These are phyloP conservation scores for Diplodia corticola DNA, from an alignment of 2,329 filamentous ascomycete species.

Conservation along the genomic window DNA sequence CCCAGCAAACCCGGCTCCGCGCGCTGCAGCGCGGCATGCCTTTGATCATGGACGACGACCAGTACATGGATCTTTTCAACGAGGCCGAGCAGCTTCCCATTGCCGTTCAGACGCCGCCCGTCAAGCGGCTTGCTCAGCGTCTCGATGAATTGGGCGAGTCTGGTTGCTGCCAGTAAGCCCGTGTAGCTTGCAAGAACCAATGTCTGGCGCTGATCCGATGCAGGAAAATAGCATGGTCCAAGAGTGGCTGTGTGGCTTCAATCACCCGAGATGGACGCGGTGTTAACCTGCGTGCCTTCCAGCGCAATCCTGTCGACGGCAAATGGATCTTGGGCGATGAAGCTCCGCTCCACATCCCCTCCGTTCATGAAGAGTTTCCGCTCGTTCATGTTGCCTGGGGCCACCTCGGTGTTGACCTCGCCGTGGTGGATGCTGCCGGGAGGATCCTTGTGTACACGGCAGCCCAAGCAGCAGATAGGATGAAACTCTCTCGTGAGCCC, in stretches of 20 bases:
- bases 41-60: constrained; percentile 56
- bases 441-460: constrained; percentile 74
- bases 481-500: constrained; percentile 62
- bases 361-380: constrained; percentile 62
- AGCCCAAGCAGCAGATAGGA: constrained; percentile 70
- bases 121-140: constrained; percentile 69
- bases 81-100: constrained; percentile 59
- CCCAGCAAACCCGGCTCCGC: not conserved
- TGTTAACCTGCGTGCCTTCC: constrained; percentile 72
- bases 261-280: constrained; percentile 70
- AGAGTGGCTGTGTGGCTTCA: constrained; percentile 78
- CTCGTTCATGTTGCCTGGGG: constrained; percentile 85
- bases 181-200: not conserved
- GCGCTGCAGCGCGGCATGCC: constrained; percentile 33
- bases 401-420: constrained; percentile 73
- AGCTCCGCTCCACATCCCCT: constrained; percentile 63
- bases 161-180: constrained; percentile 77
- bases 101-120: constrained; percentile 52
- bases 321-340: constrained; percentile 75
- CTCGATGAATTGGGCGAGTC: constrained; percentile 73
- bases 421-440: constrained; percentile 77
- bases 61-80: constrained; percentile 56
- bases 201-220: not conserved
- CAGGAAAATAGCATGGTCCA: constrained; percentile 86
- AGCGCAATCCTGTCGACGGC: constrained; percentile 67